Evolutionary conservation across 805 yeast species (phyloP), one percentile per base, ranked within the genome.

Genomic region (Blastobotrys terrestris): DNA sequence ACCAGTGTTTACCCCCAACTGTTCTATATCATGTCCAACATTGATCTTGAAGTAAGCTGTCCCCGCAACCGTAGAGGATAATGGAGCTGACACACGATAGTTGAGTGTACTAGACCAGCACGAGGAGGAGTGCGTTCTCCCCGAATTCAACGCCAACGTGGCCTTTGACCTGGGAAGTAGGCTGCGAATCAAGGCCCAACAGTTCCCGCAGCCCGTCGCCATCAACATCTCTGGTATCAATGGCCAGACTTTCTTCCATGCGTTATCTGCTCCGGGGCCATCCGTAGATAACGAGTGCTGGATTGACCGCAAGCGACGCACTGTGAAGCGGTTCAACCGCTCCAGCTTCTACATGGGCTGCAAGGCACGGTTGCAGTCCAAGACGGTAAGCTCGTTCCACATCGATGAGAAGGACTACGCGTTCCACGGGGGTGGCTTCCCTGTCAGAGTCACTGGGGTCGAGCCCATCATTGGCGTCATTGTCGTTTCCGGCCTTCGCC

Each of bases 181-280:
- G 91, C 92, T 6, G 82, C 95, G 3, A 75, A 90, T 69, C 83
- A 84, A 59, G 90, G 95, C 61, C 76, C 94, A 51, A 46, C 39
- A 53, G 47, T 45, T 48, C 47, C 49, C 48, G 31, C 49, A 56
- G 31, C 55, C 67, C 3, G 64, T 62, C 14, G 53, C 63, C 31
- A 62, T 66, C 50, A 55, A 58, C 44, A 62, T 66, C 51, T 46
- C 60, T 44, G 48, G 51, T 21, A 52, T 58, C 44, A 55, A 46
- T 8, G 67, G 66, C 7, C 60, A 60, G 39, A 50, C 61, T 2
- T 53, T 53, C 48, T 66, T 66, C 58, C 68, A 63, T 51, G 55
- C 62, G 46, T 53, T 62, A 40, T 56, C 63, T 5, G 51, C 56
- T 2, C 64, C 67, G 3, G 69, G 69, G n/a, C 60, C 65, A 14